These are phyloP conservation scores for Calonectria ilicicola DNA, from an alignment of 2,329 filamentous ascomycete species.

Conservation along the genomic window DNA sequence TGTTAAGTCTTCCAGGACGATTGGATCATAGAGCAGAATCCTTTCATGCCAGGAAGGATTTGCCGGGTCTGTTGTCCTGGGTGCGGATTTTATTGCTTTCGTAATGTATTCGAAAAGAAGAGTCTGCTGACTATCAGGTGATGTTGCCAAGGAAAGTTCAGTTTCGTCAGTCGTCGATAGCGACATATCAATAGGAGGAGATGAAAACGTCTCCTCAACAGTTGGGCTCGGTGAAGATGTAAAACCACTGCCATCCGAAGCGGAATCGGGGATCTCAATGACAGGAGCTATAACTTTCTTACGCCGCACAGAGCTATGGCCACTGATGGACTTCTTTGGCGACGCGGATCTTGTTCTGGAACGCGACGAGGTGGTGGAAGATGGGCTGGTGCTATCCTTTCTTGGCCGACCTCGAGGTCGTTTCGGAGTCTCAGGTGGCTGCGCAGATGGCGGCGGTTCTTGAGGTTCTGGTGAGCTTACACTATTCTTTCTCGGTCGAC, in stretches of 20 bases:
- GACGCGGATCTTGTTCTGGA: conserved; percentile 21
- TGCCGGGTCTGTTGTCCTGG: conserved; percentile 60
- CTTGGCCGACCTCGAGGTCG: conserved; percentile 55
- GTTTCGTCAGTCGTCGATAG: conserved; percentile 58
- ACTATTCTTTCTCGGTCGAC: conserved; percentile 49
- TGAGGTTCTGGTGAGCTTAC: conserved; percentile 37
- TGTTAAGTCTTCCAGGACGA: conserved; percentile 87
- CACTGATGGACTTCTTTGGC: conserved; percentile 20
- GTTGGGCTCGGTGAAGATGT: conserved; percentile 50
- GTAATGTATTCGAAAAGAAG: conserved; percentile 66
- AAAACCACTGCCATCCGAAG: conserved; percentile 51
- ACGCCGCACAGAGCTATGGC: conserved; percentile 29
- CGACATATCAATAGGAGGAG: conserved; percentile 57
- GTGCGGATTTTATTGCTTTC: conserved; percentile 63
- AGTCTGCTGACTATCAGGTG: conserved; percentile 56
- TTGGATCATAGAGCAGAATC: conserved; percentile 92
- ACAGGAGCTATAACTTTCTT: conserved; percentile 31
- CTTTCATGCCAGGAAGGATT: conserved; percentile 87
- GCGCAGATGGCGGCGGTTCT: conserved; percentile 51
- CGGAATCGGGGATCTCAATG: conserved; percentile 66
- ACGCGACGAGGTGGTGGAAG: conserved; percentile 2
- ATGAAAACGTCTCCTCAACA: conserved; percentile 56
- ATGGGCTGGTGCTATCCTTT: conserved; percentile 45
- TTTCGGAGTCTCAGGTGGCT: conserved; percentile 49
- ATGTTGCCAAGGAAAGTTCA: conserved; percentile 54